Conservation (phyloP, 2,329 filamentous ascomycete genomes). For the Teratosphaeria gauchensis region DNA sequence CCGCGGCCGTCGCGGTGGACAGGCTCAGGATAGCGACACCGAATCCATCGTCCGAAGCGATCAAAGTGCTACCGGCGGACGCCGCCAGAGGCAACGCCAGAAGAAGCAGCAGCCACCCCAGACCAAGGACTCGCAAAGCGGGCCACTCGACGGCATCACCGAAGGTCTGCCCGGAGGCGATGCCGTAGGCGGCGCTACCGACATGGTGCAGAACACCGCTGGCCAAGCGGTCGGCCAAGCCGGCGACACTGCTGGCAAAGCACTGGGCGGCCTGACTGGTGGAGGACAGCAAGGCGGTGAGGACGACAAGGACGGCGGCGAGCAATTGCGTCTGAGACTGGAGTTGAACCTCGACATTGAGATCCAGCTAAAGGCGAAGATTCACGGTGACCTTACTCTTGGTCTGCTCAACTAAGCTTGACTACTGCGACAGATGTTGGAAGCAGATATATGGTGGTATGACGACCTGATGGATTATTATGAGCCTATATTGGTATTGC, state of each 20-base stretch:
- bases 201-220: conserved; percentile 48
- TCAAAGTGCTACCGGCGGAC: conserved; percentile 43
- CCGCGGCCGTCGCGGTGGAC: conserved; percentile 34
- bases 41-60: conserved; percentile 47
- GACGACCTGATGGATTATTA: not conserved
- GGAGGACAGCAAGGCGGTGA: conserved; percentile 27
- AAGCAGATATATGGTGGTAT: not conserved
- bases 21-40: conserved; percentile 36
- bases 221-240: conserved; percentile 36
- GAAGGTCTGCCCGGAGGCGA: conserved; percentile 46
- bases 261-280: conserved; percentile 40
- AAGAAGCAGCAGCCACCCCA: conserved; percentile 36
- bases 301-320: conserved; percentile 32
- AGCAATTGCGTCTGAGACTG: conserved; percentile 46
- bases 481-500: not conserved
- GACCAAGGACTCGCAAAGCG: conserved; percentile 33
- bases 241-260: conserved; percentile 35
- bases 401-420: conserved; percentile 34
- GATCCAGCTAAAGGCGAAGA: conserved; percentile 55
- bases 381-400: conserved; percentile 54
- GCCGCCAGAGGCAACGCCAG: conserved; percentile 45
- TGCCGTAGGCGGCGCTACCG: conserved; percentile 41
- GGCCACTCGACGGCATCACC: conserved; percentile 46
- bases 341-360: conserved; percentile 55
- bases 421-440: not conserved